phyloP scores from a whole-genome alignment of 2,329 filamentous ascomycete genomes.

The Cordyceps farinosa region DNA sequence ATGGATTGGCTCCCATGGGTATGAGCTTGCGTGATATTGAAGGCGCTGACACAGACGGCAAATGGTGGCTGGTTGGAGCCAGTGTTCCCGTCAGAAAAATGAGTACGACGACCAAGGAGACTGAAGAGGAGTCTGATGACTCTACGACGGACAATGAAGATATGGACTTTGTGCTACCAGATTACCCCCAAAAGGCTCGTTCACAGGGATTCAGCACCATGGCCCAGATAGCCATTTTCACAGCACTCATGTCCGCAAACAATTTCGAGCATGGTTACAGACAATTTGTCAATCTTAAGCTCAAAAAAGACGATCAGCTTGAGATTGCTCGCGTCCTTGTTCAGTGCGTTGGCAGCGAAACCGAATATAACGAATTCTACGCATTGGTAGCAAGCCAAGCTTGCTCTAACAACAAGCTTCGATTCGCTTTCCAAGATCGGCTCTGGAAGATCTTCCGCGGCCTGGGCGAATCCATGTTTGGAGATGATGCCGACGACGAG shows the following conservation, averaged over 20 bases:
- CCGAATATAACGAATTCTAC: slow-evolving; percentile 89
- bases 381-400: slow-evolving; percentile 76
- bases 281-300: slow-evolving; percentile 73
- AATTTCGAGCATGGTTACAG: slow-evolving; percentile 81
- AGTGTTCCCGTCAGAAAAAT: slow-evolving; percentile 61
- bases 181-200: slow-evolving; percentile 69
- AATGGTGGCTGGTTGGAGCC: slow-evolving; percentile 99
- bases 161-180: slow-evolving; percentile 53
- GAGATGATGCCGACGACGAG: slow-evolving; percentile 58
- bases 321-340: slow-evolving; percentile 86
- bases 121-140: slow-evolving; percentile 23
- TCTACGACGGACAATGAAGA: slow-evolving; percentile 42
- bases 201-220: slow-evolving; percentile 85
- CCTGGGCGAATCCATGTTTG: slow-evolving; percentile 76
- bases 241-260: slow-evolving; percentile 79
- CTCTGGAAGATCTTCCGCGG: slow-evolving; percentile 82
- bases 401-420: slow-evolving; percentile 69
- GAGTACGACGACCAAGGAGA: slow-evolving; percentile 20
- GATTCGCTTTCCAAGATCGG: slow-evolving; percentile 81
- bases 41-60: slow-evolving; percentile 79
- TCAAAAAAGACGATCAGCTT: slow-evolving; percentile 81
- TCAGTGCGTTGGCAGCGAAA: slow-evolving; percentile 80
- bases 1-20: slow-evolving; percentile 75
- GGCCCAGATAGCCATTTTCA: slow-evolving; percentile 85
- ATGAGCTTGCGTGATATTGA: slow-evolving; percentile 79